Evolutionary conservation across 2,329 filamentous ascomycete species (phyloP).

Genomic region (Xylaria hypoxylon): DNA sequence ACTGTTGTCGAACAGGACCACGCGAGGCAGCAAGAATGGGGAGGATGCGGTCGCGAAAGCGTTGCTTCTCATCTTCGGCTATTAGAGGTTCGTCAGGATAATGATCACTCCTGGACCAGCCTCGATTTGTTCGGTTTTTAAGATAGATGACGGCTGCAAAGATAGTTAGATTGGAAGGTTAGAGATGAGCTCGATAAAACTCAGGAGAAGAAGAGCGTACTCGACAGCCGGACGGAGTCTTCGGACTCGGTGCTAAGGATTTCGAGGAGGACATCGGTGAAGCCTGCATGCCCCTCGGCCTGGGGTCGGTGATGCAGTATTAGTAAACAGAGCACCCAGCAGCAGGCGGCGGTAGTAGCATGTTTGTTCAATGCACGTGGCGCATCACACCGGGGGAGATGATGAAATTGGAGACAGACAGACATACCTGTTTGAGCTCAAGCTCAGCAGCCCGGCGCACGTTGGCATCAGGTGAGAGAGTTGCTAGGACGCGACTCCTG

Average conservation of each 20-base stretch:
- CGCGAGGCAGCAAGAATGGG: slow-evolving; percentile 86
- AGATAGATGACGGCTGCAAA: slow-evolving; percentile 89
- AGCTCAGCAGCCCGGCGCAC: slow-evolving; percentile 81
- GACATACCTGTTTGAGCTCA: slow-evolving; percentile 80
- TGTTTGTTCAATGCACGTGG: slow-evolving; percentile 28
- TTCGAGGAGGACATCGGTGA: slow-evolving; percentile 89
- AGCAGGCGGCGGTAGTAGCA: slow-evolving; percentile 8
- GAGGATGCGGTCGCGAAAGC: slow-evolving; percentile 87
- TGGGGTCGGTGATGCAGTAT: slow-evolving; percentile 53
- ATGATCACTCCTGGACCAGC: slow-evolving; percentile 85
- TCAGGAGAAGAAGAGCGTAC: slow-evolving; percentile 65
- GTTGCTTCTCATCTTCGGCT: slow-evolving; percentile 87
- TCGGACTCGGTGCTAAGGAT: slow-evolving; percentile 92
- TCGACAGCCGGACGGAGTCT: slow-evolving; percentile 83
- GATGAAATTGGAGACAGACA: slow-evolving; percentile 17
- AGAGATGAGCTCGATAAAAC: slow-evolving; percentile 11
- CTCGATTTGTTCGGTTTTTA: slow-evolving; percentile 95
- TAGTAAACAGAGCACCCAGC: slow-evolving; percentile 40
- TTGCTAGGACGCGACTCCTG: slow-evolving; percentile 80
- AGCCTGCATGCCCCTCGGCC: slow-evolving; percentile 91
- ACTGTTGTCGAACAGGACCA: slow-evolving; percentile 86
- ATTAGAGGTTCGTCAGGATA: slow-evolving; percentile 79
- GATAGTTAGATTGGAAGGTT: slow-evolving; percentile 36
- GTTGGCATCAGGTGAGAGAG: slow-evolving; percentile 79
- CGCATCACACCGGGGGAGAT: slow-evolving; percentile 42